Evolutionary conservation across 163 green algal genomes (phyloP), one percentile per base, ranked within the genome.

Genomic region (Scenedesmus sp.): DNA sequence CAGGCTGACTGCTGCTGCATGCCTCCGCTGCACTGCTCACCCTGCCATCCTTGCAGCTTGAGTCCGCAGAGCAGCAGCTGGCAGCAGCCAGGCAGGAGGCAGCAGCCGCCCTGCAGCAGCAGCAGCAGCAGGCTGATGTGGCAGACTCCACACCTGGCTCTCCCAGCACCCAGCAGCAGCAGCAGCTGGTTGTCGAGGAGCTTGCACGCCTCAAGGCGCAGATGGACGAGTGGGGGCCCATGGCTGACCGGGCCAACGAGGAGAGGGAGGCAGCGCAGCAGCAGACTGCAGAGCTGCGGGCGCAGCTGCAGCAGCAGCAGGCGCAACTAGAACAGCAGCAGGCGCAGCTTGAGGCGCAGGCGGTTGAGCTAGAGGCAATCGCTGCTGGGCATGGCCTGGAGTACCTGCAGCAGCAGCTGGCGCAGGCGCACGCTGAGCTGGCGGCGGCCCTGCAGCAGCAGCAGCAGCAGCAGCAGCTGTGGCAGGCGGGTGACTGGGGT

Each of bases 351-450:
- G 66, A 70, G 52, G 66, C 86, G 8, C 85, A 89, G 16, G 67
- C 66, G 26, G 67, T 67, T 59, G 86, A 84, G 54, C 18, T 84
- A 6, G 46, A 73, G 46, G 76, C 64, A 1, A 6, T 82, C 46
- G 34, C 20, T 12, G 56, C 52, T 20, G 23, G 34, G 23, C 54
- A 64, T 66, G 59, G 82, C 70, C 23, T 86, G 46, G 55, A 91
- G 59, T 52, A 84, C 5, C 62, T 67, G 23, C 89, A 81, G 66
- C 23, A 86, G 82, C 89, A 88, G 86, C 86, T 84, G 52, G 92
- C 46, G 70, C 70, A 79, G 8, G 55, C 57, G 16, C 59, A 81
- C 57, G 3, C 84, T 88, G 76, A 20, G 88, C 34, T 73, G 57
- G 62, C 79, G 26, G 15, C 20, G 13, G 67, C 67, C 7, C 67